phyloP scores from a whole-genome alignment of 176 grass and related monocot genomes.

The Luzula sylvatica region DNA sequence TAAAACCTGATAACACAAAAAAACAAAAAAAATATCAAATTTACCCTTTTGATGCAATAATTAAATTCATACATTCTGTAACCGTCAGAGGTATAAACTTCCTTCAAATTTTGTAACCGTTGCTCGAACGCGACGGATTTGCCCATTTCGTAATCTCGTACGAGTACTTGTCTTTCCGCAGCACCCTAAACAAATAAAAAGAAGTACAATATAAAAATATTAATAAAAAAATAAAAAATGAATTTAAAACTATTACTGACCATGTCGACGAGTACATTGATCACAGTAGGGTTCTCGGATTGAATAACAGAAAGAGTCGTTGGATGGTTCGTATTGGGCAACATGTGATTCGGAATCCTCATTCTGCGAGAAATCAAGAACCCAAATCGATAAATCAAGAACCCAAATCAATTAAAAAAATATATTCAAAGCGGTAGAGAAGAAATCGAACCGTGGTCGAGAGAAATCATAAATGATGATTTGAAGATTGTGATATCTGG shows the following conservation, averaged over 20 bases:
- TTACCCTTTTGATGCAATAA: background rate
- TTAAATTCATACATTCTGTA: conserved; percentile 51
- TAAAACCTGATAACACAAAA: conserved; percentile 54
- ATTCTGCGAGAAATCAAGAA: conserved; percentile 29
- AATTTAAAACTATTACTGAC: conserved; percentile 24
- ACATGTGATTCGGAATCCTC: conserved; percentile 37
- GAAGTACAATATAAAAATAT: background rate
- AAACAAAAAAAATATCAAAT: conserved; percentile 10
- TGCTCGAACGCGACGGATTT: conserved; percentile 76
- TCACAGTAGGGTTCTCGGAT: conserved; percentile 50
- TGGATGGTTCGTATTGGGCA: conserved; percentile 54
- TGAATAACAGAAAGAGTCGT: conserved; percentile 61
- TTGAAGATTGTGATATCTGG: conserved; percentile 42
- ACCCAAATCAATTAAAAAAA: background rate
- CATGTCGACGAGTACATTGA: conserved; percentile 90
- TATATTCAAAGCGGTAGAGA: background rate
- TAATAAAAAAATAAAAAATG: background rate
- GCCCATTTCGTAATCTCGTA: conserved; percentile 62
- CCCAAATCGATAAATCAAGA: too few species aligned
- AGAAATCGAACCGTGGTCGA: conserved; percentile 34
- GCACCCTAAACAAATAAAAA: conserved; percentile 61
- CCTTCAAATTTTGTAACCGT: conserved; percentile 59
- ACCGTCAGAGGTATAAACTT: conserved; percentile 85
- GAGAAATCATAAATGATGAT: conserved; percentile 88
- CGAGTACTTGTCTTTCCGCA: conserved; percentile 82